A percentile compares a stretch with the other conserved stretches of the same genome.
Evolutionary conservation across 331 rosid genomes (phyloP).

Genomic region (Dryas integrifolia): DNA sequence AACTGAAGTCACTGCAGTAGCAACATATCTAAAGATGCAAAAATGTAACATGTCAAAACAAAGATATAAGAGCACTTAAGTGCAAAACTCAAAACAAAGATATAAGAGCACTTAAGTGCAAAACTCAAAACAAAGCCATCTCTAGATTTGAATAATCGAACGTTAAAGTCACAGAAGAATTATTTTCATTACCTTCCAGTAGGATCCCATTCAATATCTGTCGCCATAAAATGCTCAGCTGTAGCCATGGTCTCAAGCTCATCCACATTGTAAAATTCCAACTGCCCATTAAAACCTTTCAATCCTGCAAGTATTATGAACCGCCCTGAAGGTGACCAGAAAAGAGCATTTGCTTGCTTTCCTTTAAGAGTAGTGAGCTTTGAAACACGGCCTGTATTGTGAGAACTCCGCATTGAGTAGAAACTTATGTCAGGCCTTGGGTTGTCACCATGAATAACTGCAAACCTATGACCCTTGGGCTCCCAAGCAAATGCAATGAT

Average conservation of each 20-base stretch:
- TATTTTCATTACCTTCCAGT: constrained; percentile 69
- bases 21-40: constrained; percentile 56
- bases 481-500: constrained; percentile 93
- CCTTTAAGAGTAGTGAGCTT: constrained; percentile 80
- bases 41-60: constrained; percentile 13
- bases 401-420: constrained; percentile 68
- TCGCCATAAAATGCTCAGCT: constrained; percentile 85
- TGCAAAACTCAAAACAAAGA: neutral
- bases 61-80: neutral
- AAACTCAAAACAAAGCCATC: neutral
- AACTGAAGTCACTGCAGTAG: constrained; percentile 80
- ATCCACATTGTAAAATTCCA: constrained; percentile 83
- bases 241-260: constrained; percentile 91
- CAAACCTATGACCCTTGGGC: constrained; percentile 90
- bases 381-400: constrained; percentile 63
- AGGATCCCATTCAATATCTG: constrained; percentile 96
- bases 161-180: neutral
- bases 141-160: no score
- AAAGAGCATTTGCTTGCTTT: constrained; percentile 87
- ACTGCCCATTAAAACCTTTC: constrained; percentile 74
- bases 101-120: neutral
- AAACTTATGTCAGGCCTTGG: constrained; percentile 86
- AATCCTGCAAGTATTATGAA: constrained; percentile 77
- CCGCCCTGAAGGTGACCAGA: constrained; percentile 86
- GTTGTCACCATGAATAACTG: constrained; percentile 80